These are phyloP conservation scores for Thraustotheca clavata DNA, from an alignment of 352 stramenopile genomes.

Conservation along the genomic window DNA sequence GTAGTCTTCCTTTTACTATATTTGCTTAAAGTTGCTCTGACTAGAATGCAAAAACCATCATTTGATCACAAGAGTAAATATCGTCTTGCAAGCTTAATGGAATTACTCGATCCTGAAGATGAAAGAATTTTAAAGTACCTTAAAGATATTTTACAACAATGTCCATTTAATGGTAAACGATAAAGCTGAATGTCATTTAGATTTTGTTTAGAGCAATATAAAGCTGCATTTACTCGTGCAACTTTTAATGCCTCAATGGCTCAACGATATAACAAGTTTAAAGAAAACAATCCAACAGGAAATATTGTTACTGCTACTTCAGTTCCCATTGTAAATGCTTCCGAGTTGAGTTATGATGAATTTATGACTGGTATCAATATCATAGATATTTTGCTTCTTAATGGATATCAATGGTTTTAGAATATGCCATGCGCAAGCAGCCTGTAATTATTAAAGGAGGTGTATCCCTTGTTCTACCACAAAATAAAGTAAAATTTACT, in stretches of 20 bases:
- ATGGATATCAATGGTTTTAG: neutral
- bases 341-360: neutral
- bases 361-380: neutral
- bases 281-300: neutral
- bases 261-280: neutral
- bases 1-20: too few relatives aligned
- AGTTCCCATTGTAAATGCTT: neutral
- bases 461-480: neutral
- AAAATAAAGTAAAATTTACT: neutral
- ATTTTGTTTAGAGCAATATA: neutral
- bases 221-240: neutral
- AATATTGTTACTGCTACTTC: neutral
- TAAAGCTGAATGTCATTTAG: too few relatives aligned
- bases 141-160: too few relatives aligned
- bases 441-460: conserved; percentile 1
- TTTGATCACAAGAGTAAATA: neutral
- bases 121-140: too few relatives aligned
- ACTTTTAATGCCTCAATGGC: neutral
- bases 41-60: neutral
- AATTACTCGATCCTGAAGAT: too few relatives aligned
- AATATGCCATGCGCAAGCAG: neutral
- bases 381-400: neutral
- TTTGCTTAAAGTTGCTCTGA: too few relatives aligned
- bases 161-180: too few relatives aligned
- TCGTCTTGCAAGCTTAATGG: too few relatives aligned